Conservation (phyloP, 129 eudicot genomes). For the Mikania micrantha region DNA sequence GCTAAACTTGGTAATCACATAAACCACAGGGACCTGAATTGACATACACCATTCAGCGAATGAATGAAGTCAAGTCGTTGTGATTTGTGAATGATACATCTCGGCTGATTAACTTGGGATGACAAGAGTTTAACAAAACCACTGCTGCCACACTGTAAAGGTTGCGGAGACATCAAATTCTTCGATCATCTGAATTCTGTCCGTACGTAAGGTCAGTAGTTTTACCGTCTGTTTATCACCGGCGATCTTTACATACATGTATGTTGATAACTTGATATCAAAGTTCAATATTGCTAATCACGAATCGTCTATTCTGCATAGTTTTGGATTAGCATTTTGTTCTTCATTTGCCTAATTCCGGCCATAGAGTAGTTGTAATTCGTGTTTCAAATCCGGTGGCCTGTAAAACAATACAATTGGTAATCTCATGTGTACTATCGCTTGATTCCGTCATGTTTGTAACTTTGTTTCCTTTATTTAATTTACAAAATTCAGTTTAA, state of each 20-base stretch:
- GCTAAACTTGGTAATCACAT: background rate
- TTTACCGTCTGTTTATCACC: constrained; percentile 2
- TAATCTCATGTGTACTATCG: too few species aligned
- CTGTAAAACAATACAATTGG: too few species aligned
- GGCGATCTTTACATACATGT: background rate
- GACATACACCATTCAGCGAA: background rate
- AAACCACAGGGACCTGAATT: background rate
- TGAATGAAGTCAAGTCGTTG: constrained; percentile 12
- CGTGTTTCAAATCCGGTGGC: background rate
- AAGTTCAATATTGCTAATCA: too few species aligned
- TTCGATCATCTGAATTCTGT: background rate
- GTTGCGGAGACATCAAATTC: constrained; percentile 14
- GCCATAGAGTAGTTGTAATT: background rate
- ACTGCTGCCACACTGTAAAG: constrained; percentile 7
- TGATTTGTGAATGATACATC: background rate
- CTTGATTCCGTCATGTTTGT: constrained; percentile 1
- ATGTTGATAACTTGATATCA: too few species aligned
- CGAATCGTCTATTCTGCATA: too few species aligned
- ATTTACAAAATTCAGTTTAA: background rate
- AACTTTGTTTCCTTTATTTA: background rate
- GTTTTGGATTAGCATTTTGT: background rate
- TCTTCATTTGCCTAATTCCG: background rate
- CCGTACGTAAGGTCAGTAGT: constrained; percentile 15
- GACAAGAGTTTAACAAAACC: constrained; percentile 7
- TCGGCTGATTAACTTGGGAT: constrained; percentile 12